Evolutionary conservation across 495 filamentous ascomycete species (phyloP).

Genomic region (Annulohypoxylon stygium): DNA sequence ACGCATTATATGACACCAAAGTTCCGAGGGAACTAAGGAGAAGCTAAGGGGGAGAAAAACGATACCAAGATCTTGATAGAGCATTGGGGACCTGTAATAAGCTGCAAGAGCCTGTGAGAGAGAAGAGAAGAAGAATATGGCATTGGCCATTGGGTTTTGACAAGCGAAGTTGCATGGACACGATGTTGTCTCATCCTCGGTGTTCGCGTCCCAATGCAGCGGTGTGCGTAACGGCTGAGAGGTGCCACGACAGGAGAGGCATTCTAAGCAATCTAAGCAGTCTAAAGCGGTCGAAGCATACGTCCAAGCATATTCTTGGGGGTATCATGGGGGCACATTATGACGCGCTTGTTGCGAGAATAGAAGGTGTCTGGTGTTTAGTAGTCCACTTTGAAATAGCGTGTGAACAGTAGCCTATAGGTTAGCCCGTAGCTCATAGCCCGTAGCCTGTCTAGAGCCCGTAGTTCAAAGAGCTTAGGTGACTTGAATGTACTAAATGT

Average conservation of each 20-base stretch:
- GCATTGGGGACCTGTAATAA: constrained; percentile 5
- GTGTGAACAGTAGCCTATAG: neutral
- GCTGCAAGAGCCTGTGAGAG: neutral
- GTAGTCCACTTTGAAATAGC: neutral
- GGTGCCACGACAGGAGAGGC: constrained; percentile 25
- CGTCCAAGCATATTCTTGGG: neutral
- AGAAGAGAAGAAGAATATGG: constrained; percentile 37
- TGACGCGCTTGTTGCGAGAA: constrained; percentile 6
- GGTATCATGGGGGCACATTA: constrained; percentile 13
- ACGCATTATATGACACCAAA: constrained; percentile 45
- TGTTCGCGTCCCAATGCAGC: constrained; percentile 34
- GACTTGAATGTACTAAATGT: constrained; percentile 2
- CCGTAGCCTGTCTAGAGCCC: no score
- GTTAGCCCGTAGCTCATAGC: no score
- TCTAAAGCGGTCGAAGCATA: no score
- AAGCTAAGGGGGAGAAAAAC: neutral
- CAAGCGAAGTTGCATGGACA: constrained; percentile 53
- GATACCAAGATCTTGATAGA: constrained; percentile 32
- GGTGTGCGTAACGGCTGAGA: constrained; percentile 43
- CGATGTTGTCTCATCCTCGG: constrained; percentile 41
- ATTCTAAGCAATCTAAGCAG: neutral
- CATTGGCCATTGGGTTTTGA: constrained; percentile 46
- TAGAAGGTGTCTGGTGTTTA: constrained; percentile 1
- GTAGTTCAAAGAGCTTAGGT: neutral
- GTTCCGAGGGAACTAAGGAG: constrained; percentile 18